A percentile compares a stretch with the other conserved stretches of the same genome.
Evolutionary conservation across 257 asterid species (phyloP).

Genomic region (Solanum raphanifolium): DNA sequence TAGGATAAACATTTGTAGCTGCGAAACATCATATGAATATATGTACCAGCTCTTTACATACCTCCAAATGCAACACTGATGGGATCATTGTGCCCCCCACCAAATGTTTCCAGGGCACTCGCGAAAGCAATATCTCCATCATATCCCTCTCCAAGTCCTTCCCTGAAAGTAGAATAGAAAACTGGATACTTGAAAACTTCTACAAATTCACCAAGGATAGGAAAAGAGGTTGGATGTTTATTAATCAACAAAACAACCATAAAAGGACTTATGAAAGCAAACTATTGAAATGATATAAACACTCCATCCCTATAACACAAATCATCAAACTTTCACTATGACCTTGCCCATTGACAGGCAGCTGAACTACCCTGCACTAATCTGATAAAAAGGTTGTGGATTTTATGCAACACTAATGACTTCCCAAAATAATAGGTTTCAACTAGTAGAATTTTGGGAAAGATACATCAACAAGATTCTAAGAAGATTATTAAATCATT

Average conservation of each 20-base stretch:
- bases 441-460: background rate
- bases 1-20: background rate
- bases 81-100: constrained; percentile 99
- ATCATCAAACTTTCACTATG: background rate
- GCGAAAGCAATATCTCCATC: constrained; percentile 99
- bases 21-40: background rate
- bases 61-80: constrained; percentile 99
- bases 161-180: constrained; percentile 44
- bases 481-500: background rate
- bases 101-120: constrained; percentile 85
- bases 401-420: background rate
- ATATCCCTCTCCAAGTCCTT: constrained; percentile 99
- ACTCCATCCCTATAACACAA: background rate
- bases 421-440: background rate
- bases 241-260: background rate
- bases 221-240: background rate
- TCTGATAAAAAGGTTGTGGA: background rate
- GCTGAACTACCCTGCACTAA: background rate
- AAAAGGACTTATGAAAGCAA: background rate
- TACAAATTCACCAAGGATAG: background rate
- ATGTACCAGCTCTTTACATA: constrained; percentile 10
- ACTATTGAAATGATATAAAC: background rate
- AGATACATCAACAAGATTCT: background rate
- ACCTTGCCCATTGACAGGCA: background rate
- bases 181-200: background rate